A percentile compares a stretch with the other conserved stretches of the same genome.
phyloP scores from a whole-genome alignment of 176 grass and related monocot species.

The Dactylis glomerata region DNA sequence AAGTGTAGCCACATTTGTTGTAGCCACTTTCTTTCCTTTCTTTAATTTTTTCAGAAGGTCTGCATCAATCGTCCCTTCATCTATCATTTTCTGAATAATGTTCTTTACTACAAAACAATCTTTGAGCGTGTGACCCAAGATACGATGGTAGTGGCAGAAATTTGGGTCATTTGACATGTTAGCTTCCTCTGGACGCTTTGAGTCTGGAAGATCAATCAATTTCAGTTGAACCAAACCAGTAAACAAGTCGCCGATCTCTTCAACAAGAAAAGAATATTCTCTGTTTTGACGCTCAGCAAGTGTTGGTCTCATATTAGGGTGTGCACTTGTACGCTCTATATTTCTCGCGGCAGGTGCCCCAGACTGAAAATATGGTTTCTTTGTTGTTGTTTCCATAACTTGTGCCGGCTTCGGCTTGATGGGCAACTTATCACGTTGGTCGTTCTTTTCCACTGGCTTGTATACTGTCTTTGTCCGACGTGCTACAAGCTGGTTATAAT shows the following conservation, averaged over 20 bases:
- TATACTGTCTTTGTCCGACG: neutral
- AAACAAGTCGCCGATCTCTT: no score
- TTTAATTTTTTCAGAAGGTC: neutral
- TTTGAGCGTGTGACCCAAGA: no score
- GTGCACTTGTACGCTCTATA: no score
- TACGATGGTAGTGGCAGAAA: no score
- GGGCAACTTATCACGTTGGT: neutral
- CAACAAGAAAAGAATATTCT: no score
- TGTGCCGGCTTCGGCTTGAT: neutral
- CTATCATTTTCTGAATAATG: no score
- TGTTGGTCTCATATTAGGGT: no score
- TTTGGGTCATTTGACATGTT: neutral
- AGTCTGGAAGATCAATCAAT: neutral
- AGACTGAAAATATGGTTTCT: neutral
- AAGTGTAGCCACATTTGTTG: neutral
- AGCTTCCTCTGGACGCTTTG: neutral
- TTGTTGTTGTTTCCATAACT: neutral
- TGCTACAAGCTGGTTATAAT: no score
- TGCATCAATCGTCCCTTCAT: neutral
- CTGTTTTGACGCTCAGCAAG: no score
- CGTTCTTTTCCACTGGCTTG: neutral
- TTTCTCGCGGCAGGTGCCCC: fast-evolving
- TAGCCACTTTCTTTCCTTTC: neutral
- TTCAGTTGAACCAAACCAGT: neutral
- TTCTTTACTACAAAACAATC: no score